A percentile compares a stretch with the other conserved stretches of the same genome.
These are phyloP conservation scores for Stylonectria norvegica DNA, from an alignment of 2,329 filamentous ascomycete genomes.

Conservation along the genomic window DNA sequence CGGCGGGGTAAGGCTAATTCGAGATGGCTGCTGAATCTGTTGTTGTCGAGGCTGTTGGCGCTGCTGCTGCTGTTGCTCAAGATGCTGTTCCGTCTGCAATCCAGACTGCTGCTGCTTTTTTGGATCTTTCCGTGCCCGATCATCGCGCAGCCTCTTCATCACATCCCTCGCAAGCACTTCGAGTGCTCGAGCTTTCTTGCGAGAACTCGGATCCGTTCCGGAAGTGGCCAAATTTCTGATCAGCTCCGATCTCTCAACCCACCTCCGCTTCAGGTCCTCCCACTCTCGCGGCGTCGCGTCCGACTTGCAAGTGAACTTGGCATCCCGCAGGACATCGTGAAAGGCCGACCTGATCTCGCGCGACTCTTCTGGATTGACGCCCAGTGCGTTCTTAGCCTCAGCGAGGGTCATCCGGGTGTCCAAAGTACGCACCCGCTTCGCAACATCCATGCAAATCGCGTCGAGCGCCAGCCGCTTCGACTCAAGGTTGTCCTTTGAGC, in stretches of 20 bases:
- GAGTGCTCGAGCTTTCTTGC: slow-evolving; percentile 59
- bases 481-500: slow-evolving; percentile 55
- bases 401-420: slow-evolving; percentile 67
- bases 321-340: slow-evolving; percentile 60
- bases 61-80: not conserved
- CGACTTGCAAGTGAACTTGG: slow-evolving; percentile 69
- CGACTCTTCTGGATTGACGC: slow-evolving; percentile 42
- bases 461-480: slow-evolving; percentile 68
- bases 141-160: slow-evolving; percentile 71
- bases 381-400: slow-evolving; percentile 64
- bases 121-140: slow-evolving; percentile 55
- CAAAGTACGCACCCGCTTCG: slow-evolving; percentile 68
- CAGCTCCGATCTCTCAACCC: slow-evolving; percentile 58
- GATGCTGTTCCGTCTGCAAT: slow-evolving; percentile 1
- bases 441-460: slow-evolving; percentile 76
- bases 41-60: slow-evolving; percentile 3
- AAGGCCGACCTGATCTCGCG: slow-evolving; percentile 65
- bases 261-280: slow-evolving; percentile 64
- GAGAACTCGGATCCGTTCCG: slow-evolving; percentile 49
- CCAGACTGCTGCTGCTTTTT: slow-evolving; percentile 1
- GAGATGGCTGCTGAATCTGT: not conserved
- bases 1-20: not conserved
- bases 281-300: slow-evolving; percentile 69
- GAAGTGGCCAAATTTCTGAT: slow-evolving; percentile 52
- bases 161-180: slow-evolving; percentile 72